Evolutionary conservation across 495 filamentous ascomycete species (phyloP), one percentile per base, ranked within the genome.

Genomic region (Talaromyces nanjingensis): DNA sequence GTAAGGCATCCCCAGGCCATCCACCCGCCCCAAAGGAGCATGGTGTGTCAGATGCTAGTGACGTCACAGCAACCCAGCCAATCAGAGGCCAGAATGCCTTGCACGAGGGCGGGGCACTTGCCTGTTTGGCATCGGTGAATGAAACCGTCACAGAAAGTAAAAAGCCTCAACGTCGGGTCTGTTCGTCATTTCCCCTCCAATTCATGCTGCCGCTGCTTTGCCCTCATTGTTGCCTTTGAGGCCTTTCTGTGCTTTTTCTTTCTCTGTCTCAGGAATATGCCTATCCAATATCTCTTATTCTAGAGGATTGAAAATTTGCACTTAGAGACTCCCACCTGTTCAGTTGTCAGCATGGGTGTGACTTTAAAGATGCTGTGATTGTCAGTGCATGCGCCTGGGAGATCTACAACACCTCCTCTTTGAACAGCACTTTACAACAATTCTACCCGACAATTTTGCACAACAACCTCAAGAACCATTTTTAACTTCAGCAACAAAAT

Each of bases 111-210:
- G 11, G 29, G 9, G 53, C 24, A 56, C 53, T 9, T 56, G 20
- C 53, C 53, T 27, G 11, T 3, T 56, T 56, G 53, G 53, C 54
- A 47, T 33, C 42, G 60, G 60, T 62, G 60, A 62, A 54, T 62
- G 60, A 52, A 53, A 52, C 24, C 34, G 60, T 54, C 42, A 47
- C 60, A 54, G 14, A 52, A 54, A 33, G 25, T 3, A 56, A 56
- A 56, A 56, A 56, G 24, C 53, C 53, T 56, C 53, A 56, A 29
- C 45, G 20, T 62, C 29, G 1, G 29, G 29, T 31, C 37, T 64
- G 34, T 66, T 52, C 49, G 25, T 61, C 29, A 39, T 61, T 65
- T 52, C 53, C 66, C 14, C 49, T 6, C 39, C 45, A 61, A 59
- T 60, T 64, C 27, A 47, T 47, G 24, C 60, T 42, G 29, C 52